These are phyloP conservation scores for Lasiodiplodia sp. DNA, from an alignment of 2,329 filamentous ascomycete genomes.

Conservation along the genomic window DNA sequence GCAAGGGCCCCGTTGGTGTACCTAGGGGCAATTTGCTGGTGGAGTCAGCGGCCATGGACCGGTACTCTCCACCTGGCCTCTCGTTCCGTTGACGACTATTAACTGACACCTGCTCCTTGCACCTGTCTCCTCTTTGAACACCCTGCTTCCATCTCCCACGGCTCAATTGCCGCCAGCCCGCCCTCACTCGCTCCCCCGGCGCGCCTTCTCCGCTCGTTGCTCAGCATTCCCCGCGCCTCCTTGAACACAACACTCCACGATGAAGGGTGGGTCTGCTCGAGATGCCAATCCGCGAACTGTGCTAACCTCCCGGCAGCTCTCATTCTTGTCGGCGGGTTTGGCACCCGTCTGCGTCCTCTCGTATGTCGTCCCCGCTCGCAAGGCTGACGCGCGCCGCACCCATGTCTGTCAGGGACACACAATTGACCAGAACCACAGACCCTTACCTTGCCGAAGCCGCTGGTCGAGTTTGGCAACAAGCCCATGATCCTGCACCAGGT, in stretches of 20 bases:
- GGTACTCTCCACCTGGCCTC: constrained; percentile 28
- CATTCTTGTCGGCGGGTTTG: constrained; percentile 98
- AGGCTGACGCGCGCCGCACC: constrained; percentile 32
- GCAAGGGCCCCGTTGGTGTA: constrained; percentile 17
- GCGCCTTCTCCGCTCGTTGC: constrained; percentile 22
- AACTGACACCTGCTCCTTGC: constrained; percentile 22
- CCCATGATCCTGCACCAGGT: constrained; percentile 99
- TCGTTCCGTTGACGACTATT: constrained; percentile 20
- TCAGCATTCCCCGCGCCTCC: constrained; percentile 19
- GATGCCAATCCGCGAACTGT: constrained; percentile 21
- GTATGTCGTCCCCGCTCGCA: constrained; percentile 58
- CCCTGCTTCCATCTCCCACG: background rate
- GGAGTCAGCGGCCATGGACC: constrained; percentile 18
- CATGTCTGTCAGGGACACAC: constrained; percentile 34
- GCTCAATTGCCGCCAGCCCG: constrained; percentile 2
- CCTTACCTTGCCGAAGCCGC: constrained; percentile 93
- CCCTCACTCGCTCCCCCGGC: constrained; percentile 15
- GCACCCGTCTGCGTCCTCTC: constrained; percentile 94
- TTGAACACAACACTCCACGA: constrained; percentile 26
- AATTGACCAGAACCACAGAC: constrained; percentile 65
- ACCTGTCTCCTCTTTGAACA: constrained; percentile 11
- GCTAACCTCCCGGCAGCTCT: constrained; percentile 67
- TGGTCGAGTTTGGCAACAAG: constrained; percentile 98
- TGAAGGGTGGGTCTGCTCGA: constrained; percentile 31
- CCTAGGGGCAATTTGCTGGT: constrained; percentile 24